Base-by-base conservation (phyloP, 306 rosid genomes). In the Fragaria vesca region DNA sequence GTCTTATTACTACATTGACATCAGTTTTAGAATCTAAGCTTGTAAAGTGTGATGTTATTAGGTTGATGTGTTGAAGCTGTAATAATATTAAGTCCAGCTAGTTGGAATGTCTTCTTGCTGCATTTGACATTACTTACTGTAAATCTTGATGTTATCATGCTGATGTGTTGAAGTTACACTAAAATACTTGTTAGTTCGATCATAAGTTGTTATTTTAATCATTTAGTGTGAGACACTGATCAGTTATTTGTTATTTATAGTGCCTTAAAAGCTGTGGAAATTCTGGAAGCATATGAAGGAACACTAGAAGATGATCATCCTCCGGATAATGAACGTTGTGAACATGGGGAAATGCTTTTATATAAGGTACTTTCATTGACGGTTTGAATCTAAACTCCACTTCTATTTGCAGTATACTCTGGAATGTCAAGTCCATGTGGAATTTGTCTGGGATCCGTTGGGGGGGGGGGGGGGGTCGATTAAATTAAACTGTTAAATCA, bases 221-320 rank as follows among this genome's bases (percentile, higher is more conserved):
- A 34, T 65, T 65, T 65, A 18, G 24, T 17, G 16, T 75, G 47
- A 15, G 82, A 63, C 71, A 16, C 62, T 71, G 34, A 85, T 13
- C 10, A 38, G 52, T 21, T 63, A 51, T 54, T 80, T 76, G 79
- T 84, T 36, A 47, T 21, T 66, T 36, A 73, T 82, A 95, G 99
- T 80, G 89, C 90, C 18, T 79, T 91, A 58, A 95, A 95, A 84
- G 97, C 99, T 13, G 94, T 95, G 83, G 99, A 95, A 83, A 95
- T 95, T 86, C 86, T 95, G 85, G 99, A 95, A 90, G 99, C 99
- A 68, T 95, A 95, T 76, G 99, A 93, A 83, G 99, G 99, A 71
- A 95, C 99, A 4, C 87, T 95, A 48, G 99, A 95, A 87, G 97
- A 93, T 79, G 97, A 93, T 86, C 72, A 89, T 80, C 99, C 97